Conservation (phyloP, 257 asterid genomes). For the Primulina tabacum region DNA sequence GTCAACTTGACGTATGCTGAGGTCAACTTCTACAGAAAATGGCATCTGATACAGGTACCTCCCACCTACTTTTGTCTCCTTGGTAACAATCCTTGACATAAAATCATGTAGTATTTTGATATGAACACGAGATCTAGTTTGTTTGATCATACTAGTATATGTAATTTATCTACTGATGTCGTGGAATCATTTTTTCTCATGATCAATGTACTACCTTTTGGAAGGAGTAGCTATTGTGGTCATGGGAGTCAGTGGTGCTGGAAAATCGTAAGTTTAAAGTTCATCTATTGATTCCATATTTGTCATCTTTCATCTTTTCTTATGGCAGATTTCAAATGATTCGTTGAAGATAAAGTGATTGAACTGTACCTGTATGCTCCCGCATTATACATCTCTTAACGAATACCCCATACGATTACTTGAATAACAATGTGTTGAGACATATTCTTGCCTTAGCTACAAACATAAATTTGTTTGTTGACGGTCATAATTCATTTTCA, state of each 20-base stretch:
- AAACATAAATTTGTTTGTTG: not conserved
- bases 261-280: slow-evolving; percentile 66
- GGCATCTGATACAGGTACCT: slow-evolving; percentile 30
- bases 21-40: slow-evolving; percentile 14
- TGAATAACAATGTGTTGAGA: not conserved
- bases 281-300: not conserved
- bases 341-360: not conserved
- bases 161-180: not conserved
- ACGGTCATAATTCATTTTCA: not conserved
- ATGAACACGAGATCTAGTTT: not conserved
- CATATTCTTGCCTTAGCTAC: no score
- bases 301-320: not conserved
- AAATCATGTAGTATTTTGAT: not conserved
- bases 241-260: slow-evolving; percentile 90
- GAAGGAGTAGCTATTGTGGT: slow-evolving; percentile 69
- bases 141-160: not conserved
- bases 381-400: not conserved
- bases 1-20: not conserved
- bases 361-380: not conserved
- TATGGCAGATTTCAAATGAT: not conserved
- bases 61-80: not conserved
- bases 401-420: not conserved
- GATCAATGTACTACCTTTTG: slow-evolving; percentile 16
- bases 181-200: not conserved
- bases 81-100: not conserved